Percentiles rank a stretch among this genome's conserved stretches.
Conservation (phyloP, 1,284 basidiomycete genomes). For the Apiotrichum veenhuisii region DNA sequence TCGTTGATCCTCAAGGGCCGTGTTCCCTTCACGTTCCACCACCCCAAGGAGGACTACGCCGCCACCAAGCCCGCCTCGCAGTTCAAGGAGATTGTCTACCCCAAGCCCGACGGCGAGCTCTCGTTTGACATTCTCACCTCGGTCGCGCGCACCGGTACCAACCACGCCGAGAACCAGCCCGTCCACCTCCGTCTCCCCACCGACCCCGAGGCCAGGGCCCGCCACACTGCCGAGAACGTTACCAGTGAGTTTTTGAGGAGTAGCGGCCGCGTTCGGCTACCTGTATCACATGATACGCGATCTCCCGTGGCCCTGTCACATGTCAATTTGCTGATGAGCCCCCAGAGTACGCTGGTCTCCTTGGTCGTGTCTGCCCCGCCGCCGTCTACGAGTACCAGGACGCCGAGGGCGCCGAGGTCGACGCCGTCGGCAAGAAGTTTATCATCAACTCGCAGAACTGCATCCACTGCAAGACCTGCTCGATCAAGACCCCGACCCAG, state of each 20-base stretch:
- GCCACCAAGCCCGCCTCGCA: conserved; percentile 67
- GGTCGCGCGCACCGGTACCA: conserved; percentile 87
- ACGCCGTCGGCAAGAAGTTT: conserved; percentile 73
- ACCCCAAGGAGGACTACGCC: conserved; percentile 65
- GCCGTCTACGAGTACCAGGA: conserved; percentile 96
- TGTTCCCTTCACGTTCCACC: conserved; percentile 88
- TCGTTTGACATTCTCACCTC: conserved; percentile 93
- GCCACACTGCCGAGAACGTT: conserved; percentile 76
- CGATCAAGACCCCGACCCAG: conserved; percentile 84
- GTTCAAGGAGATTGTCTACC: conserved; percentile 83
- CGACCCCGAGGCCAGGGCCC: conserved; percentile 53
- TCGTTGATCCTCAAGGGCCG: conserved; percentile 78
- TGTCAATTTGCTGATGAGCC: conserved; percentile 4
- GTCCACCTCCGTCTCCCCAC: conserved; percentile 72
- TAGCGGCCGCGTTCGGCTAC: too few species aligned
- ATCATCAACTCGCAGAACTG: conserved; percentile 87
- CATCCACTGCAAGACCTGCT: conserved; percentile 78
- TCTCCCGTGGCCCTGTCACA: too few species aligned
- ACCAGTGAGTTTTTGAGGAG: conserved; percentile 24
- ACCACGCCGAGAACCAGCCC: conserved; percentile 94
- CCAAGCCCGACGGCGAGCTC: conserved; percentile 80
- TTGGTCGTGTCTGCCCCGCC: conserved; percentile 88
- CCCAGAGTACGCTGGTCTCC: conserved; percentile 72
- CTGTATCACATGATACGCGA: too few species aligned
- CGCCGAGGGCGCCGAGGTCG: conserved; percentile 56